These are phyloP conservation scores for Carex pumila DNA, from an alignment of 176 grass and related monocot genomes.

Conservation along the genomic window DNA sequence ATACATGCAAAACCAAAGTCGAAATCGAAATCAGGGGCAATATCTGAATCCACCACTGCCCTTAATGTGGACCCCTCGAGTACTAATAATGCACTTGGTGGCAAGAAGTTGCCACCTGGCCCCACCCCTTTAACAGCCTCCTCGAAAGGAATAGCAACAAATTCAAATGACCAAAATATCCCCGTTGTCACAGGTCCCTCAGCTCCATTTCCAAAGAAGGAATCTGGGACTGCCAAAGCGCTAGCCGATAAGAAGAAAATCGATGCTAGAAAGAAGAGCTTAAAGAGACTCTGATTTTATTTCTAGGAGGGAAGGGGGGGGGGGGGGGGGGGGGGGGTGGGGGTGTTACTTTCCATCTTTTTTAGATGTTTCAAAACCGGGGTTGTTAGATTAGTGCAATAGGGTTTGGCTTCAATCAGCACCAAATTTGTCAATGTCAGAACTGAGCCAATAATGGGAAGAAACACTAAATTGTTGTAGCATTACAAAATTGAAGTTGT, in stretches of 20 bases:
- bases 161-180: conserved; percentile 55
- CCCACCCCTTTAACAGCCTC: conserved; percentile 29
- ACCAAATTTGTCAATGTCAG: background rate
- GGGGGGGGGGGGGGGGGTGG: too few species aligned
- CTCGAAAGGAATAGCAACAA: conserved; percentile 31
- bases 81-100: conserved; percentile 15
- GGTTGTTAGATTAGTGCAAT: conserved; percentile 16
- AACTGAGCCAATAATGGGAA: conserved; percentile 17
- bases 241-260: conserved; percentile 73
- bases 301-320: background rate
- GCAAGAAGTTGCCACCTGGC: conserved; percentile 26
- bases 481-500: conserved; percentile 4
- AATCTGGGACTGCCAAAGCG: conserved; percentile 19
- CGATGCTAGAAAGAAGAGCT: conserved; percentile 88
- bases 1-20: conserved; percentile 77
- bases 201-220: conserved; percentile 33
- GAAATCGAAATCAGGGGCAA: conserved; percentile 54
- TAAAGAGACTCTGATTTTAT: conserved; percentile 62
- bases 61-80: conserved; percentile 53
- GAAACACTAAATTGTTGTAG: conserved; percentile 21
- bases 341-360: background rate
- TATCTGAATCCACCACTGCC: conserved; percentile 62
- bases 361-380: background rate
- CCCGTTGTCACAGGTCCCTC: conserved; percentile 36
- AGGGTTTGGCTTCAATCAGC: conserved; percentile 1